Evolutionary conservation across 2,329 filamentous ascomycete species (phyloP), one percentile per base, ranked within the genome.

Genomic region (Colletotrichum sp.): DNA sequence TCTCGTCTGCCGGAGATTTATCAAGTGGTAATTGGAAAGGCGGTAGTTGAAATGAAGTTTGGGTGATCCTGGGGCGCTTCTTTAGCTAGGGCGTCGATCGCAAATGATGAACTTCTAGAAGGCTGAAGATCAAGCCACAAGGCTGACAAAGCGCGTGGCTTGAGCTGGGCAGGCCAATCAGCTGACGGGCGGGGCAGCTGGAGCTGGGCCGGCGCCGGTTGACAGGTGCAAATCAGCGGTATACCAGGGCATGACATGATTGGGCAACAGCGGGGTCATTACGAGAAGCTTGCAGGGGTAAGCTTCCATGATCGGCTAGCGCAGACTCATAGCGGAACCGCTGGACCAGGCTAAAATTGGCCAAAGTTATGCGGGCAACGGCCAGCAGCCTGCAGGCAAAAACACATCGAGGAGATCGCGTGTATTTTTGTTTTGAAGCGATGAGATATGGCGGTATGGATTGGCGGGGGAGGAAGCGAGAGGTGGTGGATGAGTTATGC

Each of bases 91-190:
- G 55, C 13, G 39, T 26, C 69, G 63, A 73, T 73, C 57, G 57
- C 34, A 59, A 72, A 59, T 32, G 69, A 65, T 28, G 32, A 24
- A 57, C 60, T 77, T 77, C 73, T 68, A 70, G 76, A 77, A 77
- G 32, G 76, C 69, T 30, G 60, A 73, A 36, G 60, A 75, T 26
- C 65, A 67, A 77, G 76, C 76, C 74, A 77, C 74, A 63, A 49
- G 24, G 64, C 26, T 77, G 76, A 76, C 76, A 73, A 70, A 74
- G 34, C 68, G 15, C 15, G 75, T 77, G 75, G 70, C 74, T 69
- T 60, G 64, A 21, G 24, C 6, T 26, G 12, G 36, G 21, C 24
- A 60, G 34, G 9, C 57, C 49, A 32, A 73, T 73, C 74, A 73
- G 44, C 18, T 76, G 74, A 32, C 49, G n/a, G 32, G 69, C 62